phyloP scores from a whole-genome alignment of 768 basidiomycete genomes.

The Tulasnella sp. region DNA sequence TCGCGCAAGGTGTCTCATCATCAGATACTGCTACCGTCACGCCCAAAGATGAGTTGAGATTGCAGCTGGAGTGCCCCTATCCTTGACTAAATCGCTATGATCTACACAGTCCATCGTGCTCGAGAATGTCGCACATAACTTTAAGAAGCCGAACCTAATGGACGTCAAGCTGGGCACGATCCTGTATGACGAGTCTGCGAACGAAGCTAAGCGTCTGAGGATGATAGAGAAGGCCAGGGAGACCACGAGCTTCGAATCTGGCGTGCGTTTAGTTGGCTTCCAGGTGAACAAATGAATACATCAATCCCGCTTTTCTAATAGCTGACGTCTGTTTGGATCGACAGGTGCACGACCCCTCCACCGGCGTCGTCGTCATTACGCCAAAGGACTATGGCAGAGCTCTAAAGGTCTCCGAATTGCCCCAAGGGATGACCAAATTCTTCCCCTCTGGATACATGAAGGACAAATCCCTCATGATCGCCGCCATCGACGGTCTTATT shows the following conservation, averaged over 20 bases:
- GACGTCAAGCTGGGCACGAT: slow-evolving; percentile 91
- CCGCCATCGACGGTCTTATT: slow-evolving; percentile 19
- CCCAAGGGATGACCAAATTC: slow-evolving; percentile 65
- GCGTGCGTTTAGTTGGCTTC: slow-evolving; percentile 79
- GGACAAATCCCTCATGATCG: slow-evolving; percentile 40
- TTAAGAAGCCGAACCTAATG: slow-evolving; percentile 72
- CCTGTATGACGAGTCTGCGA: slow-evolving; percentile 57
- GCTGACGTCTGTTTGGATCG: background rate
- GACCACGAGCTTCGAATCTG: slow-evolving; percentile 67
- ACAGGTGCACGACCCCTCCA: slow-evolving; percentile 62
- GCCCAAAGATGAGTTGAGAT: slow-evolving; percentile 39
- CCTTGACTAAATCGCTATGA: background rate
- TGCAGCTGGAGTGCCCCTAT: background rate
- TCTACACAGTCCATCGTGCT: slow-evolving; percentile 60
- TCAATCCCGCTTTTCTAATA: background rate
- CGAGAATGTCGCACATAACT: slow-evolving; percentile 68
- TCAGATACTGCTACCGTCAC: slow-evolving; percentile 20
- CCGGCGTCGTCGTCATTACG: slow-evolving; percentile 46
- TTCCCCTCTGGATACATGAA: slow-evolving; percentile 42
- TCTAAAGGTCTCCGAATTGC: slow-evolving; percentile 56
- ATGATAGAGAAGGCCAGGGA: slow-evolving; percentile 61
- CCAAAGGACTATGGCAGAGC: slow-evolving; percentile 72
- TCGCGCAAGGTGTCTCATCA: slow-evolving; percentile 30
- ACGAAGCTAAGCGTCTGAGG: slow-evolving; percentile 62
- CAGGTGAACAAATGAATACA: slow-evolving; percentile 44